Percentiles rank a stretch among this genome's conserved stretches.
Conservation (phyloP, 345 rosid genomes). For the Cardamine chenopodiifolia region DNA sequence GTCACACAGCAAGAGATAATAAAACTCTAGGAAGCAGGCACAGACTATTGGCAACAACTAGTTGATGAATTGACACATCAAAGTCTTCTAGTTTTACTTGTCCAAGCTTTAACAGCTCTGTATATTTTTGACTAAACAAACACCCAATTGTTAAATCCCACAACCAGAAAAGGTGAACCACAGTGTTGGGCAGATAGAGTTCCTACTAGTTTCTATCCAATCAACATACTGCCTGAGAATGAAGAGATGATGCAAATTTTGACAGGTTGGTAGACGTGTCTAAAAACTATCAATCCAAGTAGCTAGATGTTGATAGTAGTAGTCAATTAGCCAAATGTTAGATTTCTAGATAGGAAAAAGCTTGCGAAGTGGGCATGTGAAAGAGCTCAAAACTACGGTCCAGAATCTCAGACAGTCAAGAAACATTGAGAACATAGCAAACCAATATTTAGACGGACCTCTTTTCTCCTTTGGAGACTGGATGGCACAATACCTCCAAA, state of each 20-base stretch:
- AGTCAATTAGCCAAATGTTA: background rate
- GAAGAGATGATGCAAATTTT: background rate
- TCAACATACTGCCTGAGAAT: slow-evolving; percentile 10
- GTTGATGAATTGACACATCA: background rate
- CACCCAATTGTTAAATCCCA: background rate
- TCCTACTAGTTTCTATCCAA: slow-evolving; percentile 11
- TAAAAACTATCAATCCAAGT: slow-evolving; percentile 17
- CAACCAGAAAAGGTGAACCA: slow-evolving; percentile 11
- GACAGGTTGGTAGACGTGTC: background rate
- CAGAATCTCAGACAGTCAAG: slow-evolving; percentile 13
- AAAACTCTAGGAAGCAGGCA: background rate
- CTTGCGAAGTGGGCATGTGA: slow-evolving; percentile 16
- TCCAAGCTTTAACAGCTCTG: background rate
- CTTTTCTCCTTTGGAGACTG: slow-evolving; percentile 78
- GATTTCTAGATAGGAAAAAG: background rate
- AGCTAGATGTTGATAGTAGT: slow-evolving; percentile 1
- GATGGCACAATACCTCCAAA: slow-evolving; percentile 65
- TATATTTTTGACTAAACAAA: slow-evolving; percentile 4
- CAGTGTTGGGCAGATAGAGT: slow-evolving; percentile 5
- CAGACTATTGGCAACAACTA: slow-evolving; percentile 7
- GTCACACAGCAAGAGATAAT: background rate
- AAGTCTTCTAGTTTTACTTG: background rate
- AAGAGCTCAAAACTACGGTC: slow-evolving; percentile 16
- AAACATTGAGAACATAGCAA: slow-evolving; percentile 22
- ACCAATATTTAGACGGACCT: slow-evolving; percentile 53